Conservation (phyloP, 2,329 filamentous ascomycete genomes). For the Xylariaceae sp. region DNA sequence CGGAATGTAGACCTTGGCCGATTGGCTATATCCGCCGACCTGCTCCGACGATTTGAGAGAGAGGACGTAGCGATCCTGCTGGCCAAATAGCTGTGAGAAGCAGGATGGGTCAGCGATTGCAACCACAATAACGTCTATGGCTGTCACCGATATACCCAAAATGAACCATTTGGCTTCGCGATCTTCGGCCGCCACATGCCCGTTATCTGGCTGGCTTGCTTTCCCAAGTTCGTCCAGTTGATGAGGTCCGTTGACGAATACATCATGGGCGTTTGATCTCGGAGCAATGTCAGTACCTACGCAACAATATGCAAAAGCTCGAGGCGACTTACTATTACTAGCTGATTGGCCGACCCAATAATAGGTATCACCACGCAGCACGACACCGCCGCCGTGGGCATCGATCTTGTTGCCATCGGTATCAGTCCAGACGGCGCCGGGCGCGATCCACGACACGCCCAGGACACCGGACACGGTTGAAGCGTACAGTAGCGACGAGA, state of each 20-base stretch:
- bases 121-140: neutral
- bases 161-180: conserved; percentile 44
- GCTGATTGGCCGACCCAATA: conserved; percentile 45
- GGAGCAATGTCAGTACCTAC: conserved; percentile 9
- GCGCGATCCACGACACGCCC: conserved; percentile 43
- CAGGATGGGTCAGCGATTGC: neutral
- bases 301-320: neutral
- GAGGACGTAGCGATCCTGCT: conserved; percentile 44
- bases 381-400: conserved; percentile 43
- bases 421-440: conserved; percentile 44
- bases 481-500: conserved; percentile 18
- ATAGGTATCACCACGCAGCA: conserved; percentile 41
- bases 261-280: conserved; percentile 42
- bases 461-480: conserved; percentile 19
- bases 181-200: conserved; percentile 45
- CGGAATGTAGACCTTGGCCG: conserved; percentile 40
- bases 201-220: conserved; percentile 38
- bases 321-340: conserved; percentile 35
- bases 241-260: conserved; percentile 45
- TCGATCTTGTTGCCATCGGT: conserved; percentile 44
- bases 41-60: conserved; percentile 39
- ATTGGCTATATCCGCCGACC: conserved; percentile 37
- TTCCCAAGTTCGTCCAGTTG: conserved; percentile 44
- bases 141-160: conserved; percentile 36
- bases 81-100: conserved; percentile 40